These are phyloP conservation scores for Aciculosporium take DNA, from an alignment of 2,329 filamentous ascomycete genomes.

Conservation along the genomic window DNA sequence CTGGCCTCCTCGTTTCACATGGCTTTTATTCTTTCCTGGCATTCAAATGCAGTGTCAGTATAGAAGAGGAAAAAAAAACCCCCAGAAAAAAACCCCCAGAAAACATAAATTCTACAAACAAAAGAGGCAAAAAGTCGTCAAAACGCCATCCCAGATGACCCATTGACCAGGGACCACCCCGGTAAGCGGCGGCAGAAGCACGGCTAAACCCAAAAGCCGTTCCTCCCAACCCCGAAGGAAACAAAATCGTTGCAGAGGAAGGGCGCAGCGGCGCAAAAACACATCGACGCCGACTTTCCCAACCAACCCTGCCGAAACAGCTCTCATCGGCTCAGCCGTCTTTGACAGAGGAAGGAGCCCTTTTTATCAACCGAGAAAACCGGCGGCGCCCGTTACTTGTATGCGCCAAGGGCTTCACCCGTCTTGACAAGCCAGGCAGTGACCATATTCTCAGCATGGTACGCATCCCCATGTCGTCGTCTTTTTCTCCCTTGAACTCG, in stretches of 20 bases:
- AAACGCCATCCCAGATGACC: too few relatives aligned
- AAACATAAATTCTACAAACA: too few relatives aligned
- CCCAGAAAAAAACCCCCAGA: too few relatives aligned
- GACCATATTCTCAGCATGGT: conserved; percentile 15
- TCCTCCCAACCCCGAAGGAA: conserved; percentile 16
- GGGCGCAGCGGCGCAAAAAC: conserved; percentile 5
- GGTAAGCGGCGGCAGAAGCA: conserved; percentile 12
- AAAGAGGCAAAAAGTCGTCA: not conserved
- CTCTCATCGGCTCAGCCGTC: too few relatives aligned
- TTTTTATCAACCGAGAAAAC: too few relatives aligned
- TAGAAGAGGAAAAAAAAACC: too few relatives aligned
- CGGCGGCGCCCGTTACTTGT: not conserved
- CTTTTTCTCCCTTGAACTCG: not conserved
- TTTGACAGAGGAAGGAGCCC: too few relatives aligned
- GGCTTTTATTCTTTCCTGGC: too few relatives aligned
- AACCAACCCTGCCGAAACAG: too few relatives aligned
- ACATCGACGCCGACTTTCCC: not conserved
- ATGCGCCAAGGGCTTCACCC: not conserved
- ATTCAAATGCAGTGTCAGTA: too few relatives aligned
- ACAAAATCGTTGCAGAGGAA: conserved; percentile 10
- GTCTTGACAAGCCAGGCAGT: conserved; percentile 2
- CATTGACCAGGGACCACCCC: too few relatives aligned
- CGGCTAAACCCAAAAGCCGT: conserved; percentile 14
- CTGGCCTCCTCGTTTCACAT: too few relatives aligned
- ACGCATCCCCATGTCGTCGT: conserved; percentile 8